Evolutionary conservation across 179 eudicot genomes (phyloP), one percentile per base, ranked within the genome.

Genomic region (Patellifolia procumbens): DNA sequence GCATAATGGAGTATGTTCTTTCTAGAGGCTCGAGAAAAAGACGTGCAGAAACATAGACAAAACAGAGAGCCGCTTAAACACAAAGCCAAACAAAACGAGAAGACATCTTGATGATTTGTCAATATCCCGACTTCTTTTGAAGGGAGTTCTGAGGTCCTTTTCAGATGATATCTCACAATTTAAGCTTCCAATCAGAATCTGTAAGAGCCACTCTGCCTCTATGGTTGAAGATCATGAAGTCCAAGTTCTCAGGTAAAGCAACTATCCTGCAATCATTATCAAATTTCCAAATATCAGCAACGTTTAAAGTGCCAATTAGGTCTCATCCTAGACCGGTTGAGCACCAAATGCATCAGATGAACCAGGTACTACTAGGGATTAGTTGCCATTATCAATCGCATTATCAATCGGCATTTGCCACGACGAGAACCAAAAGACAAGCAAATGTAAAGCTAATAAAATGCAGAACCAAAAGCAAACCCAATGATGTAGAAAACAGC

Each of bases 171-270:
- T n/a, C n/a, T n/a, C n/a, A n/a, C n/a, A n/a, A n/a, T n/a, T n/a
- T n/a, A n/a, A n/a, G 81, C 83, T 92, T 88, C 88, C 82, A 4
- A 43, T 83, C 88, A 15, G 72, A 73, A 43, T 78, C 88, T 58
- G 85, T 32, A 59, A 85, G 82, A 45, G 87, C 80, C 75, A 84
- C 86, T 84, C 87, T 89, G 58, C 97, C 98, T 55, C 94, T 88
- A 24, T 92, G 98, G 76, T 89, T 94, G 86, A 94, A 92, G 74
- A 88, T 89, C 97, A 94, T 92, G 85, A 89, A 94, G 78, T 91
- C 96, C 85, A 92, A 55, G 80, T 91, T 91, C 63, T 85, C 87
- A 1, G 97, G 91, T 43, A 92, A 83, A 31, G 90, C 80, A 74
- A 93, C 93, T 2, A 90, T 81, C 89, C 97, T 93, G 93, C 91